Percentiles rank a stretch among this genome's conserved stretches.
Evolutionary conservation across 768 basidiomycete species (phyloP).

Genomic region (Termitomyces titanicus): DNA sequence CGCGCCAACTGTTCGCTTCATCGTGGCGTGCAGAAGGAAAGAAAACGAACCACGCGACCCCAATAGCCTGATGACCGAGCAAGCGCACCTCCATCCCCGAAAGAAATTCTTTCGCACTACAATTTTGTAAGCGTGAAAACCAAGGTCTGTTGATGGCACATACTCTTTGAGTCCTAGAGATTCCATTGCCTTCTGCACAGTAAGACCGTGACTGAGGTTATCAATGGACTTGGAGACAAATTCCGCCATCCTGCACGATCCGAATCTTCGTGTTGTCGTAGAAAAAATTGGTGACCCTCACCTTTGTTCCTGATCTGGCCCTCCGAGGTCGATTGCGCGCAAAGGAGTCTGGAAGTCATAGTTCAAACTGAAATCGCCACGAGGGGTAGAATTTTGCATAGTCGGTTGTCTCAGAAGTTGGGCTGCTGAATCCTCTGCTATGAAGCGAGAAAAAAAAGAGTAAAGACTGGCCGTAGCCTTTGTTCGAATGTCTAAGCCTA

Average conservation of each 20-base stretch:
- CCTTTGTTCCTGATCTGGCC: conserved; percentile 53
- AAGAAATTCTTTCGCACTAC: conserved; percentile 50
- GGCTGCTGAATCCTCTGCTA: background rate
- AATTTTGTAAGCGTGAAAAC: background rate
- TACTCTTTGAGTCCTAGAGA: conserved; percentile 50
- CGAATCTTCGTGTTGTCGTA: background rate
- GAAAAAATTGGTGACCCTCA: conserved; percentile 13
- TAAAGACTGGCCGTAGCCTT: background rate
- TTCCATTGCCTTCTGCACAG: conserved; percentile 49
- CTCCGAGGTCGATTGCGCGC: conserved; percentile 51
- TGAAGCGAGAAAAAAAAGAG: background rate
- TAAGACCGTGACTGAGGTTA: conserved; percentile 49
- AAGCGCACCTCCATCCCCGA: conserved; percentile 70
- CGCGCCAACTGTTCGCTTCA: background rate
- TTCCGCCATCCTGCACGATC: conserved; percentile 46
- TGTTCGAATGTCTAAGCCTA: background rate
- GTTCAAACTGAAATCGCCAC: conserved; percentile 39
- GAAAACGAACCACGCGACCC: conserved; percentile 59
- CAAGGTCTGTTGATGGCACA: conserved; percentile 9
- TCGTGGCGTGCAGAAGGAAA: background rate
- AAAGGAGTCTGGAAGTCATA: conserved; percentile 50
- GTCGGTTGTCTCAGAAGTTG: background rate
- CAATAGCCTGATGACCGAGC: conserved; percentile 72
- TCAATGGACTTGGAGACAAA: conserved; percentile 61
- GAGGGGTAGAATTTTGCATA: background rate